Conservation (phyloP, 768 basidiomycete genomes). For the Favolaschia claudopus region DNA sequence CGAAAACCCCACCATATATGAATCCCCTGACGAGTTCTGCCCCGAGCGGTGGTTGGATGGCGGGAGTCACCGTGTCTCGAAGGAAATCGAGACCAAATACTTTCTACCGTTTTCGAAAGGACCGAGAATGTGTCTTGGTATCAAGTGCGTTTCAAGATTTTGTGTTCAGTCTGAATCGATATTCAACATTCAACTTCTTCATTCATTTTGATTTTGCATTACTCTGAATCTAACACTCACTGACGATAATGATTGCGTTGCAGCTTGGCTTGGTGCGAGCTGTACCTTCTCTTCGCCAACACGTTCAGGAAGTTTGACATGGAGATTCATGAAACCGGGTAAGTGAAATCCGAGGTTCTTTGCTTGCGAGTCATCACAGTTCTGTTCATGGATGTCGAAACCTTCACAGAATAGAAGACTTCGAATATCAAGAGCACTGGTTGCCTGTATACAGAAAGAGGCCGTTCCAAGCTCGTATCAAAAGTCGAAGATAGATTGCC, state of each 20-base stretch:
- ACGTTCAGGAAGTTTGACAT: conserved; percentile 49
- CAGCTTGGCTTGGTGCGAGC: conserved; percentile 53
- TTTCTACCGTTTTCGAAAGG: conserved; percentile 54
- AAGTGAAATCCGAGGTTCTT: neutral
- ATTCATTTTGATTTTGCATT: no score
- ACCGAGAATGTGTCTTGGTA: conserved; percentile 52
- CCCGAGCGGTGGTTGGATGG: conserved; percentile 53
- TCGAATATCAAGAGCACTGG: conserved; percentile 45
- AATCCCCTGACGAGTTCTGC: conserved; percentile 44
- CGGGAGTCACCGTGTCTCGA: no score
- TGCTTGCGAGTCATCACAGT: neutral
- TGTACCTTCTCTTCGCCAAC: conserved; percentile 49
- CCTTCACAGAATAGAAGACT: conserved; percentile 36
- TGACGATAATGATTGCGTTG: neutral
- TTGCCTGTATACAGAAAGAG: conserved; percentile 42
- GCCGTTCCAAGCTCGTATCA: no score
- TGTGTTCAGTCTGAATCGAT: no score
- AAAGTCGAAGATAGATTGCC: no score
- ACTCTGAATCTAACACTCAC: neutral
- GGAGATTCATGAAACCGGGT: conserved; percentile 42
- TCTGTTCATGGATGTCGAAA: neutral
- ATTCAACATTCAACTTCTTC: no score
- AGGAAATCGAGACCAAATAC: conserved; percentile 42
- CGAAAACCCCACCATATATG: conserved; percentile 44
- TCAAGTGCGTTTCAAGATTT: no score